Base-by-base conservation (phyloP, 2,329 filamentous ascomycete genomes). In the Pyrenophora seminiperda region DNA sequence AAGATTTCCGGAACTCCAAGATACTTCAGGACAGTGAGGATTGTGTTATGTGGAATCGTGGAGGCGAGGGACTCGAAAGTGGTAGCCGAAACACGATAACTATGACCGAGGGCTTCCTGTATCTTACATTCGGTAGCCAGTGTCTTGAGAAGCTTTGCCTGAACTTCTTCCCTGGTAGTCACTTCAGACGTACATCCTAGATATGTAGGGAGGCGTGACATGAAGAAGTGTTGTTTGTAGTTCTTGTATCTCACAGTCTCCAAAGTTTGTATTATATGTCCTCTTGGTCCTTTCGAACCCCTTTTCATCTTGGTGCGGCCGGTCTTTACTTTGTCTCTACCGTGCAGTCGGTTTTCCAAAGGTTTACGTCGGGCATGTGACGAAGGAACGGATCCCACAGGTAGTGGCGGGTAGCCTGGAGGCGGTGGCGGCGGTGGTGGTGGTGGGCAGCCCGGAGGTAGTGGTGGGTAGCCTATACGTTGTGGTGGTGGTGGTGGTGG, bases 1-100 rank as follows among this genome's bases (percentile, higher is more conserved):
- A 85, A 86, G 0, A 61, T 67, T 2, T 80, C 66, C 0, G 82
- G 79, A 3, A 88, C 75, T 0, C 83, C 83, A 36, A 89, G 78
- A 59, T 83, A 86, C 20, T 77, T 72, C 52, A 89, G 66, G 0
- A 86, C 75, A 1, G 49, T 47, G n/a, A 82, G 69, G 14, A 88
- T 78, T 0, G 84, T 85, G 20, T 78, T 68, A 59, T 89, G 86
- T 2, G 84, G 77, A 11, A 87, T 70, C 4, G 79, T 79, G 0
- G 83, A 79, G 0, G 81, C 80, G 50, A 85, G 83, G 74, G 79
- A 83, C 36, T 79, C 74, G 56, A 71, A 67, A 9, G 59, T 50
- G 1, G 53, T 41, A 2, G 53, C 43, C 7, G 60, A 27, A 17
- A 42, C 47, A 24, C 52, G 32, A 6, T 45, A 53, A 2, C 45